phyloP scores from a whole-genome alignment of 176 grass and related monocot species.

The Tuctoria greenei region DNA sequence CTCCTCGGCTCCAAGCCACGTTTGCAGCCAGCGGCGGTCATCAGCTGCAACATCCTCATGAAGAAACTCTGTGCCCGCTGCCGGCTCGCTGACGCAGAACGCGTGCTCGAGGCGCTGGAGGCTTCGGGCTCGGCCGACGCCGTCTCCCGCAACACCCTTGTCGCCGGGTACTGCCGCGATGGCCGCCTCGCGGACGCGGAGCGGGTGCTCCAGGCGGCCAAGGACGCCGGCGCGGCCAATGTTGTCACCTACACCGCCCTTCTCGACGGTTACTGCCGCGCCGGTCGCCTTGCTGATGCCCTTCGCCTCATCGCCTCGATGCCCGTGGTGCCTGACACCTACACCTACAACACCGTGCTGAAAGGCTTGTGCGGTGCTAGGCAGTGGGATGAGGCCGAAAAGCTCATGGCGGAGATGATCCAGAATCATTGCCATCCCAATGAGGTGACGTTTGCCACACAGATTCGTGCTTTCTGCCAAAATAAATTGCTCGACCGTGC shows the following conservation, averaged over 20 bases:
- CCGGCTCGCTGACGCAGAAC: slow-evolving; percentile 38
- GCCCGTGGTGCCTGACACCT: slow-evolving; percentile 42
- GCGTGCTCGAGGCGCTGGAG: slow-evolving; percentile 41
- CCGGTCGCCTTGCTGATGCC: slow-evolving; percentile 33
- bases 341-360: slow-evolving; percentile 56
- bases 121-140: slow-evolving; percentile 34
- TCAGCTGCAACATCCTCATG: slow-evolving; percentile 46
- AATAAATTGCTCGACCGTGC: slow-evolving; percentile 3
- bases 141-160: slow-evolving; percentile 56
- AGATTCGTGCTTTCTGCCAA: slow-evolving; percentile 34
- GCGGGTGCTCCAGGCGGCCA: slow-evolving; percentile 33
- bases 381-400: slow-evolving; percentile 38
- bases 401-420: slow-evolving; percentile 52
- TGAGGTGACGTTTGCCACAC: slow-evolving; percentile 40
- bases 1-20: slow-evolving; percentile 27
- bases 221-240: slow-evolving; percentile 24
- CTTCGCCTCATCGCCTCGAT: slow-evolving; percentile 46
- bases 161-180: slow-evolving; percentile 49
- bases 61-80: slow-evolving; percentile 41
- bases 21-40: slow-evolving; percentile 26
- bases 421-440: slow-evolving; percentile 39
- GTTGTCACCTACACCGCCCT: slow-evolving; percentile 45
- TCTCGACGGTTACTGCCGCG: slow-evolving; percentile 45
- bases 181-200: slow-evolving; percentile 39
- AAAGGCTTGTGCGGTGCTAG: slow-evolving; percentile 46